A percentile compares a stretch with the other conserved stretches of the same genome.
Evolutionary conservation across 1,284 basidiomycete species (phyloP).

Genomic region (Phellopilus nigrolimitatus): DNA sequence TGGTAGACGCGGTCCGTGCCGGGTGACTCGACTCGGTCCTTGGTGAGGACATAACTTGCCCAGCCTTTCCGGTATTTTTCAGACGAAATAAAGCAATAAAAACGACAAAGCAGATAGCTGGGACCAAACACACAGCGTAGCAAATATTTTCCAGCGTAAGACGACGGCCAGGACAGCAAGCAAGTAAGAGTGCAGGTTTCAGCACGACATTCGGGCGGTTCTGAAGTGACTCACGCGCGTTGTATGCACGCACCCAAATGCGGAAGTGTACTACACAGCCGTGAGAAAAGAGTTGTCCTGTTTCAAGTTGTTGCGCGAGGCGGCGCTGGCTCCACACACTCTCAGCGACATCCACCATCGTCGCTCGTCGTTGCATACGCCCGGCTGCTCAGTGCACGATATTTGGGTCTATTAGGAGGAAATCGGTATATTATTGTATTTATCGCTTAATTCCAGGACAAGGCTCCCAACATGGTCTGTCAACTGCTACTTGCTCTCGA

Average conservation of each 20-base stretch:
- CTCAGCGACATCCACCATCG: not conserved
- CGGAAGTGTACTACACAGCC: not conserved
- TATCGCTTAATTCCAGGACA: not conserved
- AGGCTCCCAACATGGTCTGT: not conserved
- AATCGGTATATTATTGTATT: not conserved
- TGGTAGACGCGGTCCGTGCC: not conserved
- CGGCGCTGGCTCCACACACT: not conserved
- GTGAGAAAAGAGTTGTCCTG: not conserved
- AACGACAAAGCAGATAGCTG: conserved; percentile 2
- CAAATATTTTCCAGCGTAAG: too few species aligned
- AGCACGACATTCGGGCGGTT: not conserved
- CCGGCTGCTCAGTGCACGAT: too few species aligned
- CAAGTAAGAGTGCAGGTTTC: too few species aligned
- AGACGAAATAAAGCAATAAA: not conserved
- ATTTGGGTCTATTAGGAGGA: too few species aligned
- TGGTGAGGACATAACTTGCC: conserved; percentile 9
- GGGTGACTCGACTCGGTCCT: not conserved
- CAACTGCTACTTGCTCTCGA: not conserved
- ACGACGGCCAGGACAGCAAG: too few species aligned
- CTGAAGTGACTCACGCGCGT: not conserved
- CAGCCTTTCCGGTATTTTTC: too few species aligned
- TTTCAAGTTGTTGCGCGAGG: too few species aligned
- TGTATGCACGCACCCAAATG: not conserved
- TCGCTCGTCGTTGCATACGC: too few species aligned
- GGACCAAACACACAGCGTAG: not conserved